Conservation (phyloP, 164 flowering plant genomes). For the Tinospora cordifolia region DNA sequence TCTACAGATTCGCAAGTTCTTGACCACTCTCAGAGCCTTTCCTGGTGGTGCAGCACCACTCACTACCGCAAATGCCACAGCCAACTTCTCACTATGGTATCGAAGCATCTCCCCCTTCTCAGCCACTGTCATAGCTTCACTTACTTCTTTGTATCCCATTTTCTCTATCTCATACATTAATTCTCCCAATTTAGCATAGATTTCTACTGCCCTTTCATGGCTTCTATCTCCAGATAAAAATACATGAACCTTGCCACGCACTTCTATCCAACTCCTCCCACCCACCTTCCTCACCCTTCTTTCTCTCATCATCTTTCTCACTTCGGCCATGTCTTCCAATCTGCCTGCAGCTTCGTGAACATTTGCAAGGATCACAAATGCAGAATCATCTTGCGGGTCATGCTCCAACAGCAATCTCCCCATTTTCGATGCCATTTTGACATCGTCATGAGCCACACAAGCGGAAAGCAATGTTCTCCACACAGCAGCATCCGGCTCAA, state of each 20-base stretch:
- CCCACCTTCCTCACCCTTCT: slow-evolving; percentile 6
- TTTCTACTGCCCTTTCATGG: slow-evolving; percentile 1
- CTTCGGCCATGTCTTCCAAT: background rate
- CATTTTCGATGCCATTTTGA: slow-evolving; percentile 7
- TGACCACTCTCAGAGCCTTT: slow-evolving; percentile 7
- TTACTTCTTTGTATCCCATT: slow-evolving; percentile 7
- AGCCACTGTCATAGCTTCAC: slow-evolving; percentile 1
- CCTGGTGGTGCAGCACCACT: slow-evolving; percentile 12
- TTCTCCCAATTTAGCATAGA: slow-evolving; percentile 5
- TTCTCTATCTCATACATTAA: slow-evolving; percentile 3
- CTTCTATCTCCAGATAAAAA: slow-evolving; percentile 6
- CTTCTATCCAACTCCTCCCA: slow-evolving; percentile 11
- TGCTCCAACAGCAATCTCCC: background rate
- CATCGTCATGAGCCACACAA: background rate
- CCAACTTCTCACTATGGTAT: slow-evolving; percentile 12
- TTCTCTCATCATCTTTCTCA: slow-evolving; percentile 5
- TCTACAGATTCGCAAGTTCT: slow-evolving; percentile 8
- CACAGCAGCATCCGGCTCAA: slow-evolving; percentile 8
- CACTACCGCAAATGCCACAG: slow-evolving; percentile 6
- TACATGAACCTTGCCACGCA: slow-evolving; percentile 7
- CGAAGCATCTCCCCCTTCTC: slow-evolving; percentile 2
- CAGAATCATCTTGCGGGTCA: slow-evolving; percentile 7
- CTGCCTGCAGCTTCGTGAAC: background rate
- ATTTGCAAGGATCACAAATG: slow-evolving; percentile 5
- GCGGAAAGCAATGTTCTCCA: slow-evolving; percentile 5